phyloP scores from a whole-genome alignment of 2,329 filamentous ascomycete species.

The Davidsoniella virescens region DNA sequence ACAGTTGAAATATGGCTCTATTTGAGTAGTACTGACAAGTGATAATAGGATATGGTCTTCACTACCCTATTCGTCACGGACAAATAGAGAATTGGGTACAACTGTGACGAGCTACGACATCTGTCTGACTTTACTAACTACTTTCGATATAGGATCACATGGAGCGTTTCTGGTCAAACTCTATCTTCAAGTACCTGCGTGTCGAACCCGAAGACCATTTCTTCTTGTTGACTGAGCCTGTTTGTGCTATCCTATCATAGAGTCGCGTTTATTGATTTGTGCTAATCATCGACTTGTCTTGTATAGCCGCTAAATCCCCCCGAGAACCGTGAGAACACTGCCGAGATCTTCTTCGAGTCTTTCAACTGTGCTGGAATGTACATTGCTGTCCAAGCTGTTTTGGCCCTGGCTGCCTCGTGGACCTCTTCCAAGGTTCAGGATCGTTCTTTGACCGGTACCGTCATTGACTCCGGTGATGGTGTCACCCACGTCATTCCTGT shows the following conservation, averaged over 20 bases:
- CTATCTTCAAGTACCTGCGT: slow-evolving; percentile 97
- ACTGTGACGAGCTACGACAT: slow-evolving; percentile 11
- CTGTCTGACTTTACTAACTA: slow-evolving; percentile 17
- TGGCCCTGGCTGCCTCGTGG: slow-evolving; percentile 93
- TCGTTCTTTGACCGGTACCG: slow-evolving; percentile 86
- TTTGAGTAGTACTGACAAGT: slow-evolving; percentile 10
- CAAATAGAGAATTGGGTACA: slow-evolving; percentile 97
- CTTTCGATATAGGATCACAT: slow-evolving; percentile 61
- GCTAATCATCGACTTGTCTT: background rate
- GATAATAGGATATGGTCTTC: slow-evolving; percentile 67
- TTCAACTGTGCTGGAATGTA: slow-evolving; percentile 99
- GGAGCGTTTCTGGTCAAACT: slow-evolving; percentile 99
- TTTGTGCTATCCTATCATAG: slow-evolving; percentile 28
- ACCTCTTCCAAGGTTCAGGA: slow-evolving; percentile 97
- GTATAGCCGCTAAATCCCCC: slow-evolving; percentile 82
- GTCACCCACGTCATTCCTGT: slow-evolving; percentile 98
- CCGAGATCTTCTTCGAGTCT: slow-evolving; percentile 99
- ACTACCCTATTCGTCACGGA: slow-evolving; percentile 94
- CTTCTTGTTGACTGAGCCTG: slow-evolving; percentile 93
- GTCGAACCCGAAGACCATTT: slow-evolving; percentile 98
- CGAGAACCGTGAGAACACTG: slow-evolving; percentile 96
- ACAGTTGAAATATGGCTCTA: background rate
- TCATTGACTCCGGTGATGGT: slow-evolving; percentile 97
- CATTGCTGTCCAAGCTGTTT: slow-evolving; percentile 93
- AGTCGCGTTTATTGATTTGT: slow-evolving; percentile 1